Evolutionary conservation across 2,329 filamentous ascomycete species (phyloP), one percentile per base, ranked within the genome.

Genomic region (Trichoderma simmonsii): DNA sequence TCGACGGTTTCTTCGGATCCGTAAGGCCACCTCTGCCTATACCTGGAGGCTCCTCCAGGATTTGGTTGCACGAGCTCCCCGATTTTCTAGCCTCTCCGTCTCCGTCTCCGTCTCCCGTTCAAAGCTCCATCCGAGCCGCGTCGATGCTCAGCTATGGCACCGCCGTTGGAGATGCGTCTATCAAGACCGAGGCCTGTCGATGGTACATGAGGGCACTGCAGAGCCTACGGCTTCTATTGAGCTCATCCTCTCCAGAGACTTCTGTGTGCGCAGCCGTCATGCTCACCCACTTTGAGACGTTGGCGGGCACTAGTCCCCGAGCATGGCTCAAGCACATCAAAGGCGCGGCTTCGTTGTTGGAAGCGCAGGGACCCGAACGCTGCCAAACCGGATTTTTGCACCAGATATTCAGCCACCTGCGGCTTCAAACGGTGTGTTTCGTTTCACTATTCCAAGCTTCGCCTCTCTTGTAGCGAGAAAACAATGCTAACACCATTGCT

Each of bases 271-370:
- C 73, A 11, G 72, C 70, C 3, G 72, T 73, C 14, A 74, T 74
- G 73, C 72, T 74, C 64, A 72, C 65, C 6, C 73, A 74, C 28
- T 74, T 74, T 24, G 73, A 73, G 36, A 73, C 73, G 6, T 64
- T 34, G 26, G 72, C 72, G 4, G 70, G 70, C 1, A 73, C 73
- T 9, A 57, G 63, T 24, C 71, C 60, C 30, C 65, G 70, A 32
- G 67, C 71, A 9, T 73, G 73, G 71, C 43, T 71, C 18, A 63
- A 43, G 26, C 73, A 73, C 18, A 62, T 73, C 28, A 60, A 72
- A 54, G 67, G 72, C 3, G 73, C 71, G 6, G 59, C 65, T n/a
- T 62, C 32, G 6, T n/a, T 73, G 62, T 14, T 73, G n/a, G 71
- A 72, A 34, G 71, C 48, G 1, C 39, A 64, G n/a, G 73, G 73